These are phyloP conservation scores for Pseudogymnoascus pannorum DNA, from an alignment of 2,329 filamentous ascomycete species.

Conservation along the genomic window DNA sequence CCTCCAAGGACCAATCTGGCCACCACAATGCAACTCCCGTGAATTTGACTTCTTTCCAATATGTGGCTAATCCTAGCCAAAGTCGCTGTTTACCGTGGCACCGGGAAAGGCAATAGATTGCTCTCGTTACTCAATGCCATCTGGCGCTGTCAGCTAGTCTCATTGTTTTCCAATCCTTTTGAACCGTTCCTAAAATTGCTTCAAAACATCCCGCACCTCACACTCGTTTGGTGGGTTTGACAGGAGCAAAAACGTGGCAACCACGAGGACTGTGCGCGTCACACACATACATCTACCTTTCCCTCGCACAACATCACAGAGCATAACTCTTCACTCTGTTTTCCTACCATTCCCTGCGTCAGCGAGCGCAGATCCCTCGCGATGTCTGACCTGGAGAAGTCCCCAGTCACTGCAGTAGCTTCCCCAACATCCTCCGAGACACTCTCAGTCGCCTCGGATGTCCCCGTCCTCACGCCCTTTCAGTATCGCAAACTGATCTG, in stretches of 20 bases:
- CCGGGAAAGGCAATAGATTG: not conserved
- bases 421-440: not conserved
- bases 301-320: not conserved
- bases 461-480: not conserved
- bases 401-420: not conserved
- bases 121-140: not conserved
- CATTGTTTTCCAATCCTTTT: not conserved
- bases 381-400: not conserved
- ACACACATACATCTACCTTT: not conserved
- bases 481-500: conserved; percentile 3
- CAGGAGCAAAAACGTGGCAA: not conserved
- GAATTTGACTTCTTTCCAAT: not conserved
- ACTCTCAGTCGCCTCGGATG: not conserved
- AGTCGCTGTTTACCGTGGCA: not conserved
- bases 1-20: not conserved
- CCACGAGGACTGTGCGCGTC: not conserved
- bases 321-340: not conserved
- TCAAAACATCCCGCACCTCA: not conserved
- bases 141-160: not conserved
- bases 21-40: not conserved
- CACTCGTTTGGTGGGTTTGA: not conserved
- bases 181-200: not conserved
- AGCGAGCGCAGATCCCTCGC: not conserved
- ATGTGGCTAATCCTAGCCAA: not conserved
- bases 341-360: not conserved